These are phyloP conservation scores for Hyaloscypha bicolor DNA, from an alignment of 495 filamentous ascomycete species.

Conservation along the genomic window DNA sequence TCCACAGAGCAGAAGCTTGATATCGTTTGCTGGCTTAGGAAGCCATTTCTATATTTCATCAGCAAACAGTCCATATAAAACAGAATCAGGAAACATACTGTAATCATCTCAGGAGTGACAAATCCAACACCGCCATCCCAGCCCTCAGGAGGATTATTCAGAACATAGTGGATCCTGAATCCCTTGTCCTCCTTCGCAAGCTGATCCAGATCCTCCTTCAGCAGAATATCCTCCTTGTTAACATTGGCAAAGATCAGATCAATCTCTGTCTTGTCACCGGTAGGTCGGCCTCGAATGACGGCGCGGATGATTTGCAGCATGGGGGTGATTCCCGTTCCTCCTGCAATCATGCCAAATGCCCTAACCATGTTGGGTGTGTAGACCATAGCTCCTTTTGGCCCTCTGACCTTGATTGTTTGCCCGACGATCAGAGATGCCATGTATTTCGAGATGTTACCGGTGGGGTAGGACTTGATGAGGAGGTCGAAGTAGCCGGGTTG, in stretches of 20 bases:
- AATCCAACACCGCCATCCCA: conserved; percentile 94
- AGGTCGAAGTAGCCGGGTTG: conserved; percentile 95
- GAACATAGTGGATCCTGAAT: conserved; percentile 88
- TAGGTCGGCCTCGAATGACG: conserved; percentile 78
- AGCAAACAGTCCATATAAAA: not conserved
- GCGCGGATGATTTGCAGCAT: conserved; percentile 96
- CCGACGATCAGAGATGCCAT: conserved; percentile 81
- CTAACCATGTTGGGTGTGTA: conserved; percentile 94
- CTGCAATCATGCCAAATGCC: conserved; percentile 96
- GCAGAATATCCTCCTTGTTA: conserved; percentile 85
- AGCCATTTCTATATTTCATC: conserved; percentile 64
- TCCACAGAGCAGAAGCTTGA: conserved; percentile 96
- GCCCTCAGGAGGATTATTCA: conserved; percentile 90
- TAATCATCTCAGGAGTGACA: conserved; percentile 94
- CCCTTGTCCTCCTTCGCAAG: conserved; percentile 73
- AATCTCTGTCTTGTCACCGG: conserved; percentile 83
- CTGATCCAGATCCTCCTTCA: conserved; percentile 86
- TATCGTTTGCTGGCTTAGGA: conserved; percentile 79
- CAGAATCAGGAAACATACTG: conserved; percentile 54
- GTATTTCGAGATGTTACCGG: conserved; percentile 93
- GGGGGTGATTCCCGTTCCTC: conserved; percentile 96
- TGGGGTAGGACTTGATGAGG: conserved; percentile 95
- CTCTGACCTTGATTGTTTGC: conserved; percentile 83
- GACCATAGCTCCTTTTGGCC: conserved; percentile 95
- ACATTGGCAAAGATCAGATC: conserved; percentile 97